Conservation (phyloP, 2,329 filamentous ascomycete genomes). For the Alternaria rosae region DNA sequence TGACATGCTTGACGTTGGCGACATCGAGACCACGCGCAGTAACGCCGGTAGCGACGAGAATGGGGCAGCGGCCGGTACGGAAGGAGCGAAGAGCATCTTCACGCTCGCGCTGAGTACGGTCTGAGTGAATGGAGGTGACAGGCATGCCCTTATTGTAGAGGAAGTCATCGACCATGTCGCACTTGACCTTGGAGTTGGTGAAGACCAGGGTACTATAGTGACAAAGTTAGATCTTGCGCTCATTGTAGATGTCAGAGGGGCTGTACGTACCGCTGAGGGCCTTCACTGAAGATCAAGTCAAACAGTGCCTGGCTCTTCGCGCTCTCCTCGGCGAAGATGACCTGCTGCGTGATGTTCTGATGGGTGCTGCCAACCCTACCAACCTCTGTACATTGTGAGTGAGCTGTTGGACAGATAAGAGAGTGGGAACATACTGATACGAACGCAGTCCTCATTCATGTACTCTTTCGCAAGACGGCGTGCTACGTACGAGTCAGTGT, state of each 20-base stretch:
- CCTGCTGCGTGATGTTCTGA: conserved; percentile 78
- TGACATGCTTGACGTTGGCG: conserved; percentile 83
- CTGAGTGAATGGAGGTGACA: conserved; percentile 85
- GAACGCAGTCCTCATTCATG: conserved; percentile 75
- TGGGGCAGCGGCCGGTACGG: conserved; percentile 74
- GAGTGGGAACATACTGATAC: conserved; percentile 60
- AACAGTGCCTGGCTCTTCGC: conserved; percentile 75
- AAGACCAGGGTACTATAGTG: conserved; percentile 75
- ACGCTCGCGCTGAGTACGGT: conserved; percentile 87
- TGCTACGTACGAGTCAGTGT: no score
- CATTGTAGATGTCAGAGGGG: background rate
- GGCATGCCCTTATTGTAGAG: conserved; percentile 82
- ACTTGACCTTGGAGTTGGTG: conserved; percentile 79
- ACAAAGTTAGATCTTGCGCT: background rate
- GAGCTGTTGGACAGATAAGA: fast-evolving
- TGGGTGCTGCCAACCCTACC: conserved; percentile 87
- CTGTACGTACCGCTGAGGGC: conserved; percentile 65
- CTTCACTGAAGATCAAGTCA: conserved; percentile 73
- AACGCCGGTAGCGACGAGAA: conserved; percentile 86
- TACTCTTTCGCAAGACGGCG: conserved; percentile 80
- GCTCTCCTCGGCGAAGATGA: conserved; percentile 71
- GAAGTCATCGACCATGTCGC: conserved; percentile 87
- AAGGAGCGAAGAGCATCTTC: conserved; percentile 92
- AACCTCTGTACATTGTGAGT: conserved; percentile 57
- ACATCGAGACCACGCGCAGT: conserved; percentile 90